phyloP scores from a whole-genome alignment of 1,139 yeast genomes.

The Saccharomycopsis crataegensis region DNA sequence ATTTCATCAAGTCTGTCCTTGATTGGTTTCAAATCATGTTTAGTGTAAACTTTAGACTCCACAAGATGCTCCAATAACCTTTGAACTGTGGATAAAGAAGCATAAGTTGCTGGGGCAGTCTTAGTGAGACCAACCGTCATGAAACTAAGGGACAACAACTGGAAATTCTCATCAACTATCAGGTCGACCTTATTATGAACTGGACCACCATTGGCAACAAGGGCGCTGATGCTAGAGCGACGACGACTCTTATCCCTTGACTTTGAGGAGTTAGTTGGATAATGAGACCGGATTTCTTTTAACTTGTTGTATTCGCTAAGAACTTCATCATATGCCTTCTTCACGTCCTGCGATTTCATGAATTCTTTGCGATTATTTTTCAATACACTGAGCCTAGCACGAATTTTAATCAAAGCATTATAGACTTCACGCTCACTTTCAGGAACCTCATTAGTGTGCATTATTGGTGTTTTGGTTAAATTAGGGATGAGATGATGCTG shows the following conservation, averaged over 20 bases:
- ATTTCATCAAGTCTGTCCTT: constrained; percentile 64
- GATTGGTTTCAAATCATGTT: constrained; percentile 75
- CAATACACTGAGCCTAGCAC: constrained; percentile 44
- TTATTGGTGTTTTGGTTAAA: not conserved
- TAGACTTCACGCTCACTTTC: constrained; percentile 44
- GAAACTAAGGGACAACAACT: constrained; percentile 74
- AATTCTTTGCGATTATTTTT: constrained; percentile 60
- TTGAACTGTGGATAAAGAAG: constrained; percentile 78
- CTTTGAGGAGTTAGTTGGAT: constrained; percentile 19
- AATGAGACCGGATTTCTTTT: constrained; percentile 38
- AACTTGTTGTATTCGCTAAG: constrained; percentile 44
- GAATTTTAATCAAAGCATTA: constrained; percentile 40
- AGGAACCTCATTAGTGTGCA: constrained; percentile 34
- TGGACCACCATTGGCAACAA: constrained; percentile 22
- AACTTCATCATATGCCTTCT: constrained; percentile 46
- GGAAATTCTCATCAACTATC: constrained; percentile 83
- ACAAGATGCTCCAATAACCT: constrained; percentile 73
- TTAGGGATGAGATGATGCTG: not conserved
- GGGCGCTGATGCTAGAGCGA: constrained; percentile 14
- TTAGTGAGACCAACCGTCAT: constrained; percentile 86
- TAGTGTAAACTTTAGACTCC: constrained; percentile 76
- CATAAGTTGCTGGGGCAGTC: constrained; percentile 89
- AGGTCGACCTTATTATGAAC: constrained; percentile 47
- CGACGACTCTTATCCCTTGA: not conserved
- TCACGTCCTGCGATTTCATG: constrained; percentile 58